Evolutionary conservation across 148 eudicot species (phyloP).

Genomic region (Silene latifolia): DNA sequence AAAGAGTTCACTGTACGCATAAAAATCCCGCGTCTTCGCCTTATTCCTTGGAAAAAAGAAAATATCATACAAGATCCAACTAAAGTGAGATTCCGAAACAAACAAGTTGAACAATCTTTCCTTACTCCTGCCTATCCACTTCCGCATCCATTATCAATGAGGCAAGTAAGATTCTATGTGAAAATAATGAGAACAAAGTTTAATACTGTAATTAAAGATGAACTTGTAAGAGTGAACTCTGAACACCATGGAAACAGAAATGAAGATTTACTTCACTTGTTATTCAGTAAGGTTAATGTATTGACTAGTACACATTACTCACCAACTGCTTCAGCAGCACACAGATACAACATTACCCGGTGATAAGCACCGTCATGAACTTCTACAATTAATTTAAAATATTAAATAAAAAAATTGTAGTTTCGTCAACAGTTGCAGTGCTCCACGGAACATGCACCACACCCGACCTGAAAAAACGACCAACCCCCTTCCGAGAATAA

Average conservation of each 20-base stretch:
- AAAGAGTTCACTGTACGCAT: not conserved
- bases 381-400: too few relatives aligned
- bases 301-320: not conserved
- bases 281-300: not conserved
- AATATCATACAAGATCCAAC: not conserved
- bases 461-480: too few relatives aligned
- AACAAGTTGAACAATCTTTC: not conserved
- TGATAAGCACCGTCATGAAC: not conserved
- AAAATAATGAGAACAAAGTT: not conserved
- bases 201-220: not conserved
- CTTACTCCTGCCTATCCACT: not conserved
- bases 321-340: not conserved
- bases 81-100: not conserved
- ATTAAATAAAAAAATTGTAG: not conserved
- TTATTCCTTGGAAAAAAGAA: not conserved
- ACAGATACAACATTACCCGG: not conserved
- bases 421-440: not conserved
- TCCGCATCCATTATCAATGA: not conserved
- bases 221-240: not conserved
- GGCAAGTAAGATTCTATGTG: not conserved
- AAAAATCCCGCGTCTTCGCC: not conserved
- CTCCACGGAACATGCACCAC: not conserved
- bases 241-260: too few relatives aligned
- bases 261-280: too few relatives aligned
- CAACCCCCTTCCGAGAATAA: too few relatives aligned